Evolutionary conservation across 2,329 filamentous ascomycete genomes (phyloP).

Genomic region (Ascochyta lentis): DNA sequence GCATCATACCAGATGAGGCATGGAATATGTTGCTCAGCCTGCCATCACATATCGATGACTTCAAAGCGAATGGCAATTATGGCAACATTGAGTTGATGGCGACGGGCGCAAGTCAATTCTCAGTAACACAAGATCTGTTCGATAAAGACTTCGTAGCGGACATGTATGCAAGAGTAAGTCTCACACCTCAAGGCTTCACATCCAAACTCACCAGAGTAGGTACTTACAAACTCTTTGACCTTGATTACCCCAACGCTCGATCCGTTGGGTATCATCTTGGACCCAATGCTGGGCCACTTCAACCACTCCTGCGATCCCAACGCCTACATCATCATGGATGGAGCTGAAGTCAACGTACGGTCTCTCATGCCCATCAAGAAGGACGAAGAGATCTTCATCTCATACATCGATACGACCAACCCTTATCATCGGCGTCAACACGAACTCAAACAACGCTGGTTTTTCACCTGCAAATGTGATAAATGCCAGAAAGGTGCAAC

Average conservation of each 20-base stretch:
- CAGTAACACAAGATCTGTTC: conserved; percentile 51
- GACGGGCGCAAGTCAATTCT: conserved; percentile 62
- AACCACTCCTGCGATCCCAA: conserved; percentile 71
- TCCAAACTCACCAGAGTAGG: conserved; percentile 32
- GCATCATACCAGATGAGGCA: conserved; percentile 47
- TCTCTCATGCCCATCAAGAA: conserved; percentile 60
- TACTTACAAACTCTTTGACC: conserved; percentile 66
- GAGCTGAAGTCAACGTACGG: conserved; percentile 57
- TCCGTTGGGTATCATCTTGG: conserved; percentile 64
- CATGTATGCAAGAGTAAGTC: conserved; percentile 54
- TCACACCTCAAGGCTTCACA: background rate
- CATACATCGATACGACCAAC: conserved; percentile 66
- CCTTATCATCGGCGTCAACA: conserved; percentile 58
- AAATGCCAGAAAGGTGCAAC: conserved; percentile 55
- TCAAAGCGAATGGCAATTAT: conserved; percentile 50
- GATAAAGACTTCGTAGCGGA: conserved; percentile 51
- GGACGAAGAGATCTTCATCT: conserved; percentile 66
- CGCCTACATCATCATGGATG: conserved; percentile 64
- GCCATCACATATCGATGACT: conserved; percentile 58
- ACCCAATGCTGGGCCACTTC: conserved; percentile 60
- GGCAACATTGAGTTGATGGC: conserved; percentile 61
- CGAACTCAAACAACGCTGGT: conserved; percentile 63
- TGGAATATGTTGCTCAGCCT: conserved; percentile 54
- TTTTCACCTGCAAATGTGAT: conserved; percentile 63
- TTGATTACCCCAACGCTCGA: conserved; percentile 63